A percentile compares a stretch with the other conserved stretches of the same genome.
phyloP scores from a whole-genome alignment of 2,329 filamentous ascomycete genomes.

The Colletotrichum lini region DNA sequence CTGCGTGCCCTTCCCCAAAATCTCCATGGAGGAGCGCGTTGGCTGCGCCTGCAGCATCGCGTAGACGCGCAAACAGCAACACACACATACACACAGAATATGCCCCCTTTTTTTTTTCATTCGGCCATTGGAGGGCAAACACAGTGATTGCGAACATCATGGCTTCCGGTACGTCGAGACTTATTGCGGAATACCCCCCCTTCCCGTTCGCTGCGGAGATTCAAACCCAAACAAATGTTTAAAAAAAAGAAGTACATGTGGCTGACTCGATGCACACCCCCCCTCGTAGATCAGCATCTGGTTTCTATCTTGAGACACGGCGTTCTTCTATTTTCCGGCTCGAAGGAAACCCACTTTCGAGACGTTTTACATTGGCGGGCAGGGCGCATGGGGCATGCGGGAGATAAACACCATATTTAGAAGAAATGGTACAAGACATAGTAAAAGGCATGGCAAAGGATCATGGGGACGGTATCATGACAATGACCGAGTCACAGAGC shows the following conservation, averaged over 20 bases:
- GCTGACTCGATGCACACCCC: neutral
- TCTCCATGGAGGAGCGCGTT: conserved; percentile 25
- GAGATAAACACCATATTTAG: neutral
- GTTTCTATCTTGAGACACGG: neutral
- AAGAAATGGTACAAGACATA: no score
- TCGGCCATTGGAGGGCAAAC: no score
- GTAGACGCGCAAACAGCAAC: neutral
- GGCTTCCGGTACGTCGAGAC: no score
- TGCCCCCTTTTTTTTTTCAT: no score
- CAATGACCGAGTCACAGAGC: no score
- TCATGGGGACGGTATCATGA: neutral
- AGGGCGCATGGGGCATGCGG: neutral
- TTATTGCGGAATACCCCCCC: no score
- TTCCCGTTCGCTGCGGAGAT: no score
- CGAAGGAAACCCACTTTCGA: neutral
- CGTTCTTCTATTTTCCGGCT: neutral
- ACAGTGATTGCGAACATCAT: neutral
- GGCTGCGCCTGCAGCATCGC: conserved; percentile 37
- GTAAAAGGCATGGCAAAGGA: no score
- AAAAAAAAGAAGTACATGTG: neutral
- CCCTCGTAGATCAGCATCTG: neutral
- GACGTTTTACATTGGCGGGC: neutral
- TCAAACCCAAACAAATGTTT: no score
- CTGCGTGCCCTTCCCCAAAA: conserved; percentile 38
- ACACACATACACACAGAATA: no score